These are phyloP conservation scores for Aspergillus candidus DNA, from an alignment of 2,329 filamentous ascomycete species.

Conservation along the genomic window DNA sequence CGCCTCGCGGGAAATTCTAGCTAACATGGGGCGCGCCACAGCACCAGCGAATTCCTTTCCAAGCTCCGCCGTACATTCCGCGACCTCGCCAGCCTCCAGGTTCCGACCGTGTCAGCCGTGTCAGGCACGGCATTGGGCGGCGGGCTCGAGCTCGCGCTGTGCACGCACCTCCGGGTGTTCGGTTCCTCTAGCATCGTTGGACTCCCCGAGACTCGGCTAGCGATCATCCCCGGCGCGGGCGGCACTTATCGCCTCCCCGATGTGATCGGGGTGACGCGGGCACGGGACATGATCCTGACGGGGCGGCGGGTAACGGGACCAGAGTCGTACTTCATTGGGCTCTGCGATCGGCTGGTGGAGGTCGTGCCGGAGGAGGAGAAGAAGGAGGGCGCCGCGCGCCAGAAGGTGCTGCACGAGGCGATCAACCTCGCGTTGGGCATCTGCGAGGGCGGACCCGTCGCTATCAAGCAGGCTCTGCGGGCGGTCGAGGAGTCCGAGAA, in stretches of 20 bases:
- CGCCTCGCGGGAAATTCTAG: background rate
- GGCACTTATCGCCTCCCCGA: constrained; percentile 82
- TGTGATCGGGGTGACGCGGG: constrained; percentile 71
- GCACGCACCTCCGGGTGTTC: constrained; percentile 84
- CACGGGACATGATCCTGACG: constrained; percentile 85
- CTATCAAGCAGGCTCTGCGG: constrained; percentile 69
- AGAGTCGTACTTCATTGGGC: constrained; percentile 85
- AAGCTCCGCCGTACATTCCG: constrained; percentile 71
- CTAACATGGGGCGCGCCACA: constrained; percentile 33
- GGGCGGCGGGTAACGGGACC: constrained; percentile 75
- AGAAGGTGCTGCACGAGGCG: constrained; percentile 66
- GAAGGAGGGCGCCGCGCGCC: constrained; percentile 55
- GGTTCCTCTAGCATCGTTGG: constrained; percentile 70
- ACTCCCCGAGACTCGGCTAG: constrained; percentile 85
- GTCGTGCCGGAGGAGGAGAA: constrained; percentile 52
- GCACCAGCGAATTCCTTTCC: constrained; percentile 71
- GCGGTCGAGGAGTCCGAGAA: constrained; percentile 64
- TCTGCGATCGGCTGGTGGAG: constrained; percentile 86
- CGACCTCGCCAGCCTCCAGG: constrained; percentile 65
- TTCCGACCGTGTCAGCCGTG: constrained; percentile 86
- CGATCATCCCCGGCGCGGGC: constrained; percentile 90
- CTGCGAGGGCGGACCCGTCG: constrained; percentile 82
- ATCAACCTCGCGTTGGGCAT: constrained; percentile 76
- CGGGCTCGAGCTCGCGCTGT: constrained; percentile 85
- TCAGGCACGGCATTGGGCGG: constrained; percentile 83